A percentile compares a stretch with the other conserved stretches of the same genome.
Evolutionary conservation across 495 filamentous ascomycete genomes (phyloP).

Genomic region (Penicillium canariense): DNA sequence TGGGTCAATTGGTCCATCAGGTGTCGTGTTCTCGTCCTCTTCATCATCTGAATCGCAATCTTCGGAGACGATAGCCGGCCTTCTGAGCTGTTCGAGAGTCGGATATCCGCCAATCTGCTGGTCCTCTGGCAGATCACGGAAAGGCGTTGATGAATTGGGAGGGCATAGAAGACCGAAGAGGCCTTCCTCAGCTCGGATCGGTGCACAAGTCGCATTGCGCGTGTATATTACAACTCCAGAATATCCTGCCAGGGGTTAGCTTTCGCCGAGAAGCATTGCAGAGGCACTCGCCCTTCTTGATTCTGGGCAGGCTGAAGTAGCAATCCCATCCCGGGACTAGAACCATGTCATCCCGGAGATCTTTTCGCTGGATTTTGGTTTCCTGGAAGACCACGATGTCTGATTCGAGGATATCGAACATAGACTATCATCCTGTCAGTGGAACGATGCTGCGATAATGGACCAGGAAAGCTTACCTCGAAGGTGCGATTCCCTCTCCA

Average conservation of each 20-base stretch:
- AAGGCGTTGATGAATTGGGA: constrained; percentile 71
- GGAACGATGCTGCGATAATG: neutral
- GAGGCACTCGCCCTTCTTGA: constrained; percentile 73
- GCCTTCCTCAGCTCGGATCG: constrained; percentile 91
- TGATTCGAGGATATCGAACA: constrained; percentile 92
- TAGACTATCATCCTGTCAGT: constrained; percentile 50
- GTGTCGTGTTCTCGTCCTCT: neutral
- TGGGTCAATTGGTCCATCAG: constrained; percentile 57
- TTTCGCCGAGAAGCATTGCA: neutral
- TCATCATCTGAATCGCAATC: constrained; percentile 5
- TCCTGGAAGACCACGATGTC: constrained; percentile 97
- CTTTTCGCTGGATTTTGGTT: constrained; percentile 93
- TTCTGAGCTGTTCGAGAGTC: constrained; percentile 58
- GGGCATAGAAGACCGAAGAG: constrained; percentile 78
- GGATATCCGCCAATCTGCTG: constrained; percentile 94
- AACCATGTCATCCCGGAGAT: constrained; percentile 94
- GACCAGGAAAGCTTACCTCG: constrained; percentile 46
- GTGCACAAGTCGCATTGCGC: constrained; percentile 80
- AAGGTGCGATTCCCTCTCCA: constrained; percentile 88
- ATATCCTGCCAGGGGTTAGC: constrained; percentile 62
- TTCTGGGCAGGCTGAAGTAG: constrained; percentile 85
- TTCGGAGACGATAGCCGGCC: constrained; percentile 10
- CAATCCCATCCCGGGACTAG: constrained; percentile 95
- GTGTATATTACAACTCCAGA: constrained; percentile 96
- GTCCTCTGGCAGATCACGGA: constrained; percentile 71